These are phyloP conservation scores for Phlyctochytrium arcticum DNA, from an alignment of 192 early-diverging fungal species.

Conservation along the genomic window DNA sequence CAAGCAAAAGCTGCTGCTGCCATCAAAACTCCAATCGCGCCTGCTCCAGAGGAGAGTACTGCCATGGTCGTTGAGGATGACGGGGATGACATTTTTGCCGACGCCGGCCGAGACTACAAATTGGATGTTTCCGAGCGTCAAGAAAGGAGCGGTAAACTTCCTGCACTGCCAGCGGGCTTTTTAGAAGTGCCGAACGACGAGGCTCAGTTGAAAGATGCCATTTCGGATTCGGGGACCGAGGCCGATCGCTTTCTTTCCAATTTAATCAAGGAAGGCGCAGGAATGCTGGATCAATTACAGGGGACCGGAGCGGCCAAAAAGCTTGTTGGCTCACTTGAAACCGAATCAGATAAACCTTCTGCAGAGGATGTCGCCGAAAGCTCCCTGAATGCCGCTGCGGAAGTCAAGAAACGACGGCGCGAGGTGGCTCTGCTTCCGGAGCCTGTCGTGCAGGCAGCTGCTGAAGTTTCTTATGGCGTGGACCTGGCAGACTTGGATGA, in stretches of 20 bases:
- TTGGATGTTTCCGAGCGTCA: slow-evolving; percentile 44
- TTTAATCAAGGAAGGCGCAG: slow-evolving; percentile 17
- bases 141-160: too few relatives aligned
- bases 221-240: not conserved
- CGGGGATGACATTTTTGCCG: slow-evolving; percentile 74
- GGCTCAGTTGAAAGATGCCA: not conserved
- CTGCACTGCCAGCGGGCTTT: not conserved
- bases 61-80: slow-evolving; percentile 60
- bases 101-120: slow-evolving; percentile 73
- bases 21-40: not conserved
- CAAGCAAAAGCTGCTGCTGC: slow-evolving; percentile 14
- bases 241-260: too few relatives aligned
- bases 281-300: slow-evolving; percentile 23
- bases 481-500: slow-evolving; percentile 40
- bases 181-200: not conserved
- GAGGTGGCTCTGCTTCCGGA: not conserved
- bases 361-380: not conserved
- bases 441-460: not conserved
- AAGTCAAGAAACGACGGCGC: not conserved
- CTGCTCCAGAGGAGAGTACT: slow-evolving; percentile 1
- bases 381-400: not conserved
- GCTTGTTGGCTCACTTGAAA: not conserved
- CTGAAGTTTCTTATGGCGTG: slow-evolving; percentile 6
- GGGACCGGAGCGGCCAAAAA: slow-evolving; percentile 24
- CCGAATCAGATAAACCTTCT: not conserved